phyloP scores from a whole-genome alignment of 345 rosid species.

The Hibiscus syriacus region DNA sequence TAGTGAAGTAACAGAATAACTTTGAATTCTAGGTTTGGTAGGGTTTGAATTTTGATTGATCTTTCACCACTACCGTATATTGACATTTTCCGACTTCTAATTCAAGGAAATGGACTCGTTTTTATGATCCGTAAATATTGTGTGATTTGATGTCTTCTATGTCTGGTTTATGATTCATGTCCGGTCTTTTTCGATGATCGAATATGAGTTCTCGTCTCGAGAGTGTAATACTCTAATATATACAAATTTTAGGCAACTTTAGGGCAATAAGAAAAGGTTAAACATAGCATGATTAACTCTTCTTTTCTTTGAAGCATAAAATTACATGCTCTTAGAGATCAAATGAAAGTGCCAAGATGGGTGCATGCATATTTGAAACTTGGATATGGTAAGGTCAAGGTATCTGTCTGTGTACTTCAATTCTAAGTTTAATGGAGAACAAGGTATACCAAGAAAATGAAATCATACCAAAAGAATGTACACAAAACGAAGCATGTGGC shows the following conservation, averaged over 20 bases:
- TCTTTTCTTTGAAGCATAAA: background rate
- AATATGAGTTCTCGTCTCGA: too few relatives aligned
- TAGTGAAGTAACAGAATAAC: conserved; percentile 4
- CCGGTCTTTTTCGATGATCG: too few relatives aligned
- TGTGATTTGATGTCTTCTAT: background rate
- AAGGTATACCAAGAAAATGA: too few relatives aligned
- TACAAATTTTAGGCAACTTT: background rate
- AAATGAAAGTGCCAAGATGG: background rate
- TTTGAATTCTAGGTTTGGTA: background rate
- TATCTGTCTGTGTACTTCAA: background rate
- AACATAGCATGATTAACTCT: background rate
- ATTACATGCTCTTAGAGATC: background rate
- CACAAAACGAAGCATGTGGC: too few relatives aligned
- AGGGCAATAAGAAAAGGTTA: background rate
- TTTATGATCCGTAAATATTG: background rate
- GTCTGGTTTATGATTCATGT: too few relatives aligned
- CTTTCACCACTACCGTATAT: background rate
- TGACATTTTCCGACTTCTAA: conserved; percentile 1
- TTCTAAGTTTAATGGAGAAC: too few relatives aligned
- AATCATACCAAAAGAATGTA: too few relatives aligned
- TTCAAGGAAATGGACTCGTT: background rate
- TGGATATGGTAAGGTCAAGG: background rate
- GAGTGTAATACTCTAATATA: too few relatives aligned
- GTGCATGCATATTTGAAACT: background rate
- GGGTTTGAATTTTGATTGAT: background rate